Evolutionary conservation across 1,139 yeast species (phyloP).

Genomic region (Sugiyamaella grinbergsii): DNA sequence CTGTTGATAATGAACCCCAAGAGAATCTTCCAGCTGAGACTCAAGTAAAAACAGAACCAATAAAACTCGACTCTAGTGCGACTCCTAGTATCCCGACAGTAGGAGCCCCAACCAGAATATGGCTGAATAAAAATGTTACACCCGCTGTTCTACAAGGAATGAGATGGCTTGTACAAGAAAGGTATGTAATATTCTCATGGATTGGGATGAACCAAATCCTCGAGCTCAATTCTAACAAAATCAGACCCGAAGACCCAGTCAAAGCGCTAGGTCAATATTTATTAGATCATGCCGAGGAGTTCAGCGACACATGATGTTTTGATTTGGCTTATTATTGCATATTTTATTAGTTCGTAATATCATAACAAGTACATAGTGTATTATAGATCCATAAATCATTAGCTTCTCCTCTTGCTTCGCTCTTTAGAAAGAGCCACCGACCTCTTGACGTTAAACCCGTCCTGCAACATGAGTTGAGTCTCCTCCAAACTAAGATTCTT

Average conservation of each 20-base stretch:
- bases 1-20: neutral
- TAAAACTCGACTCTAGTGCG: neutral
- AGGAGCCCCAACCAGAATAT: conserved; percentile 79
- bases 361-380: conserved; percentile 12
- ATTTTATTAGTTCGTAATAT: conserved; percentile 16
- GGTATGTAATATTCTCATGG: conserved; percentile 39
- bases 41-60: conserved; percentile 3
- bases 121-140: conserved; percentile 73
- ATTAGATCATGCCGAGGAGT: conserved; percentile 42
- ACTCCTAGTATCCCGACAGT: conserved; percentile 44
- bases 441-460: conserved; percentile 81
- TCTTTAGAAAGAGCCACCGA: conserved; percentile 48
- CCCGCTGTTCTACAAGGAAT: conserved; percentile 69
- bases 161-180: conserved; percentile 53
- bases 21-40: conserved; percentile 4
- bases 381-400: neutral
- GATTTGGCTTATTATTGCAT: conserved; percentile 13
- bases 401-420: conserved; percentile 1
- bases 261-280: conserved; percentile 70
- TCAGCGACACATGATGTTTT: conserved; percentile 1
- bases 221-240: conserved; percentile 11
- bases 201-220: too few relatives aligned
- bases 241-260: conserved; percentile 67
- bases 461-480: conserved; percentile 73
- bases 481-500: conserved; percentile 90